Evolutionary conservation across 2,329 filamentous ascomycete species (phyloP).

Genomic region (Eutypa lata): DNA sequence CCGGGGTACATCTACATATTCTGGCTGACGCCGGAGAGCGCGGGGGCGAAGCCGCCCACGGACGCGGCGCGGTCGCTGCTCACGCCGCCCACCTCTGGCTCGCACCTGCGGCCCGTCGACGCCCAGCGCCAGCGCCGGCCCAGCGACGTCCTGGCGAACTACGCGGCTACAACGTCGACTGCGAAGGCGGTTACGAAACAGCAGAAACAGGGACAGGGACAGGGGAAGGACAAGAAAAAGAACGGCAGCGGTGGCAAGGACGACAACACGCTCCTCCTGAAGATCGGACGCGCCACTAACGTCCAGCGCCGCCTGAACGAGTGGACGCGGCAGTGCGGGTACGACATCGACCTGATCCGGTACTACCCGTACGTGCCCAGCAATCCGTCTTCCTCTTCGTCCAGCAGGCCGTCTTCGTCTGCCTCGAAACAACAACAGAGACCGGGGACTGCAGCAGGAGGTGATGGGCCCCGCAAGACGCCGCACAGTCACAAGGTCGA

Average conservation of each 20-base stretch:
- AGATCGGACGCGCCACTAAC: slow-evolving; percentile 70
- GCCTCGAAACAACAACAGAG: background rate
- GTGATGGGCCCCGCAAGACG: slow-evolving; percentile 59
- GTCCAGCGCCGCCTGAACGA: slow-evolving; percentile 89
- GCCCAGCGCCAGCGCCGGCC: slow-evolving; percentile 38
- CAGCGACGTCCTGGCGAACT: slow-evolving; percentile 54
- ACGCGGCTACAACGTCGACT: slow-evolving; percentile 33
- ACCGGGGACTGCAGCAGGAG: background rate
- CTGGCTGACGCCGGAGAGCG: slow-evolving; percentile 76
- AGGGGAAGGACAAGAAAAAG: slow-evolving; percentile 8
- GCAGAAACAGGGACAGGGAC: slow-evolving; percentile 17
- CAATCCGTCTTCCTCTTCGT: slow-evolving; percentile 17
- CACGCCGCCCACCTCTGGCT: background rate
- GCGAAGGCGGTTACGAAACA: background rate
- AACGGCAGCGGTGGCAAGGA: slow-evolving; percentile 21
- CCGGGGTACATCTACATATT: slow-evolving; percentile 98
- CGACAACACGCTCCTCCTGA: slow-evolving; percentile 63
- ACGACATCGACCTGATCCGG: slow-evolving; percentile 80
- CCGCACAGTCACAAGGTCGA: slow-evolving; percentile 87
- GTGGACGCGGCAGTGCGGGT: slow-evolving; percentile 90
- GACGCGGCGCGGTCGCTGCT: slow-evolving; percentile 60
- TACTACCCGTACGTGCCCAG: slow-evolving; percentile 79
- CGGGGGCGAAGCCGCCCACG: slow-evolving; percentile 50
- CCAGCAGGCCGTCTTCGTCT: background rate
- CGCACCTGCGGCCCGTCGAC: background rate